A percentile compares a stretch with the other conserved stretches of the same genome.
phyloP scores from a whole-genome alignment of 1,284 basidiomycete species.

The Peniophora sp. region DNA sequence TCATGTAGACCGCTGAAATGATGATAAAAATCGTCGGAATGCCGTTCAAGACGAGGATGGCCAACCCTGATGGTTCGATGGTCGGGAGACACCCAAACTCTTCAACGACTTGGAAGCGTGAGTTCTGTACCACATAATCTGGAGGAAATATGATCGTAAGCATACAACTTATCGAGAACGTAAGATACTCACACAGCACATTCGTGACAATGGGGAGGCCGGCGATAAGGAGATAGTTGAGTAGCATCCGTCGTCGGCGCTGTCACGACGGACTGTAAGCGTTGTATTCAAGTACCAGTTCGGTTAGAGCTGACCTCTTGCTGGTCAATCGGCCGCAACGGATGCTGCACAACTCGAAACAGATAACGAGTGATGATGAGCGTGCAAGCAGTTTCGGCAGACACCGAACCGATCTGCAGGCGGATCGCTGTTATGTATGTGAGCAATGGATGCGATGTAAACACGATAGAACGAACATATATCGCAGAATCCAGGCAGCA shows the following conservation, averaged over 20 bases:
- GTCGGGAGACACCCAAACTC: not conserved
- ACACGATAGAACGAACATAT: too few relatives aligned
- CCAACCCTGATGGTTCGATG: too few relatives aligned
- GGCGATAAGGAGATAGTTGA: not conserved
- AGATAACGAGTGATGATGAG: not conserved
- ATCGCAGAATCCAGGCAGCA: not conserved
- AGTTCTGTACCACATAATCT: not conserved
- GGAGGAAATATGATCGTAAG: not conserved
- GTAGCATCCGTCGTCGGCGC: not conserved
- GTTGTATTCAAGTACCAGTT: too few relatives aligned
- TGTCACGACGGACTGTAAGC: too few relatives aligned
- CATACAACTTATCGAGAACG: not conserved
- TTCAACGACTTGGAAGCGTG: not conserved
- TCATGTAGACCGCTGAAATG: not conserved
- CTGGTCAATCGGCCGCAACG: too few relatives aligned
- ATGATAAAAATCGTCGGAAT: not conserved
- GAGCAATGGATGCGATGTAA: too few relatives aligned
- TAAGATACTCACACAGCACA: not conserved
- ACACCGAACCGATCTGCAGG: not conserved
- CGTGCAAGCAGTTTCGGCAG: not conserved
- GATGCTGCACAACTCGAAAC: not conserved
- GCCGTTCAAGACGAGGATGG: too few relatives aligned
- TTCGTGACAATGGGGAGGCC: not conserved
- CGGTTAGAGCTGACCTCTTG: too few relatives aligned
- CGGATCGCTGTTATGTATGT: not conserved